phyloP scores from a whole-genome alignment of 1,139 yeast genomes.

The Debaryomycetaceae sp. region DNA sequence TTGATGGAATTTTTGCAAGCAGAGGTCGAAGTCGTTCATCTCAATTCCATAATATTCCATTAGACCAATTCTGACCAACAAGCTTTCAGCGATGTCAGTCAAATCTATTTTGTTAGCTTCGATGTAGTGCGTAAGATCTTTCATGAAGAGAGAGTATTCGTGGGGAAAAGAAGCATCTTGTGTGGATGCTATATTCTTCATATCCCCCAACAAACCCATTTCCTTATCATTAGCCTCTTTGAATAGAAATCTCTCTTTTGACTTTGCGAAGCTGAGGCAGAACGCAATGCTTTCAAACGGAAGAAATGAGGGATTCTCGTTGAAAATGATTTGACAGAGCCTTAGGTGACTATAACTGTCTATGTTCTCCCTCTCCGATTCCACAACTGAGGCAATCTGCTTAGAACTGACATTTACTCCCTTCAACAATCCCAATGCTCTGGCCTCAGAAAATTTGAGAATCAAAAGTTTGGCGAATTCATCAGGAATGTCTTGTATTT shows the following conservation, averaged over 20 bases:
- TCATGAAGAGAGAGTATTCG: background rate
- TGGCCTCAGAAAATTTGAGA: background rate
- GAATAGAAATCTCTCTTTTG: background rate
- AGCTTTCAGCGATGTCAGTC: conserved; percentile 20
- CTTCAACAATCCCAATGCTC: background rate
- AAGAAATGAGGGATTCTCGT: conserved; percentile 2
- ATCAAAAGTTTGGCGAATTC: background rate
- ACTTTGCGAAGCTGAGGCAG: conserved; percentile 5
- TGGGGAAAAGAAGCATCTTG: background rate
- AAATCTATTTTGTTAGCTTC: conserved; percentile 23
- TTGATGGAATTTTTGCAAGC: conserved; percentile 29
- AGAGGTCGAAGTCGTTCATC: conserved; percentile 22
- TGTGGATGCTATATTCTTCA: background rate
- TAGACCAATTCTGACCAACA: conserved; percentile 23
- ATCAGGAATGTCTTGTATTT: background rate
- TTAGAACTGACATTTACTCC: background rate
- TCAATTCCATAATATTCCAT: conserved; percentile 39
- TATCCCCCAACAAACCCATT: background rate
- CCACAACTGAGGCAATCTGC: background rate
- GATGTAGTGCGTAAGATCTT: conserved; percentile 10
- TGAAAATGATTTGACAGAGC: conserved; percentile 4
- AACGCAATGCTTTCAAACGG: background rate
- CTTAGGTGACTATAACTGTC: conserved; percentile 2
- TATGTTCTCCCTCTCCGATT: background rate
- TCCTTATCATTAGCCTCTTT: background rate